phyloP scores from a whole-genome alignment of 2,329 filamentous ascomycete genomes.

The Orbilia oligospora region DNA sequence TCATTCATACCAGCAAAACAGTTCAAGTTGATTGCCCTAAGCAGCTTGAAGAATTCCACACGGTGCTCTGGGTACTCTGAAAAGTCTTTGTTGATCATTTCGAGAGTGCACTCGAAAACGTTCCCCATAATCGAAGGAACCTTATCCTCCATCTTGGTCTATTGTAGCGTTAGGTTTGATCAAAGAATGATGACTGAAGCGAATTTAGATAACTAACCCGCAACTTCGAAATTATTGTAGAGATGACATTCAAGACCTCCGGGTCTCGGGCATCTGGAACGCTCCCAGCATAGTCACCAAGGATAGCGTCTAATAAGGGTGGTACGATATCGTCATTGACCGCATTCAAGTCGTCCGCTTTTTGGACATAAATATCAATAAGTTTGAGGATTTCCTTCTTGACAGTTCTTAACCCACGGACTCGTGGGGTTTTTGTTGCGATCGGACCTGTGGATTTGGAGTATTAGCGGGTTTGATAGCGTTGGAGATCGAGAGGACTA shows the following conservation, averaged over 20 bases:
- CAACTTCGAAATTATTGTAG: slow-evolving; percentile 95
- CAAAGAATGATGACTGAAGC: neutral
- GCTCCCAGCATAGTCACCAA: slow-evolving; percentile 97
- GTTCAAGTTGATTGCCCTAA: slow-evolving; percentile 94
- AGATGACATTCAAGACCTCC: slow-evolving; percentile 97
- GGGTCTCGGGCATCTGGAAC: slow-evolving; percentile 95
- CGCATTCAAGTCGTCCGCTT: slow-evolving; percentile 94
- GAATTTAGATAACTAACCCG: slow-evolving; percentile 80
- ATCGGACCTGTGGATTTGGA: slow-evolving; percentile 77
- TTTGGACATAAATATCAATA: slow-evolving; percentile 97
- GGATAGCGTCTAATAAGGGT: slow-evolving; percentile 91
- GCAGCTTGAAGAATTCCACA: slow-evolving; percentile 98
- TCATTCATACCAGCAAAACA: slow-evolving; percentile 83
- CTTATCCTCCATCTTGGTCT: slow-evolving; percentile 91
- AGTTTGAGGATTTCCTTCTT: slow-evolving; percentile 99
- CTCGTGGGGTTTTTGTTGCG: slow-evolving; percentile 96
- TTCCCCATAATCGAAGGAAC: slow-evolving; percentile 98
- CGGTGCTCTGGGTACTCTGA: slow-evolving; percentile 98
- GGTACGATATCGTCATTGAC: slow-evolving; percentile 95
- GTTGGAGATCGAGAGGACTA: neutral
- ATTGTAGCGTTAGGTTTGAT: slow-evolving; percentile 5
- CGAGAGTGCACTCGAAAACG: slow-evolving; percentile 96
- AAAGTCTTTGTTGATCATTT: slow-evolving; percentile 99
- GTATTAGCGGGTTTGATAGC: slow-evolving; percentile 12
- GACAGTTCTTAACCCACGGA: slow-evolving; percentile 93